A percentile compares a stretch with the other conserved stretches of the same genome.
These are phyloP conservation scores for Debaryomyces maramus DNA, from an alignment of 805 yeast species.

Conservation along the genomic window DNA sequence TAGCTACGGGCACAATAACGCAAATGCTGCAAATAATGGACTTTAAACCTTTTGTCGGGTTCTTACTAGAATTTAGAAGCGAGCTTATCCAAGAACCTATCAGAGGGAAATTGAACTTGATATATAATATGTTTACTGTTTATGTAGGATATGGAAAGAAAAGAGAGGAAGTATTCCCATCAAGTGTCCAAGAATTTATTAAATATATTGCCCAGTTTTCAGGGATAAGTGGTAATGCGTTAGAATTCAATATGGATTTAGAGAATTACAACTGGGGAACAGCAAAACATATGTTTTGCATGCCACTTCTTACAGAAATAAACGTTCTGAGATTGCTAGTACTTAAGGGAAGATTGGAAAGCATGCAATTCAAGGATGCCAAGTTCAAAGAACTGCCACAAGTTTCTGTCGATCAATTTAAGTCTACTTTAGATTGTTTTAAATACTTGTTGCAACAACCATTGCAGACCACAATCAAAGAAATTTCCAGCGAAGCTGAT, in stretches of 20 bases:
- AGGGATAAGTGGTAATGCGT: constrained; percentile 17
- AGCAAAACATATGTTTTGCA: background rate
- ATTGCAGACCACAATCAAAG: constrained; percentile 8
- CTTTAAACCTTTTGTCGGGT: too few relatives aligned
- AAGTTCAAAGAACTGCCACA: background rate
- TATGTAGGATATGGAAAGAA: background rate
- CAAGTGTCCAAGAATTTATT: constrained; percentile 5
- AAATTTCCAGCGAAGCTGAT: too few relatives aligned
- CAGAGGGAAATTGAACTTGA: constrained; percentile 10
- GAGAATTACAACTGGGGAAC: background rate
- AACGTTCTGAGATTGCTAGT: constrained; percentile 14
- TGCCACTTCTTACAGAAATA: constrained; percentile 10
- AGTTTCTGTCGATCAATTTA: background rate
- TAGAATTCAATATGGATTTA: constrained; percentile 11
- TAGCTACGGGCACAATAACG: too few relatives aligned
- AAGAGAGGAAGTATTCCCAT: background rate
- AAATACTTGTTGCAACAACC: constrained; percentile 12
- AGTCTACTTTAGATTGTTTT: constrained; percentile 2
- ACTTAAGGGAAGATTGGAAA: constrained; percentile 12
- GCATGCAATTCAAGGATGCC: constrained; percentile 3
- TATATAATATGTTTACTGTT: background rate
- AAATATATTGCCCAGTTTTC: constrained; percentile 15
- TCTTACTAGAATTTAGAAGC: constrained; percentile 9
- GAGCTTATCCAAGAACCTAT: constrained; percentile 12
- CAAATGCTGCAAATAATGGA: too few relatives aligned